phyloP scores from a whole-genome alignment of 1,139 yeast genomes.

The Geotrichum siamense region DNA sequence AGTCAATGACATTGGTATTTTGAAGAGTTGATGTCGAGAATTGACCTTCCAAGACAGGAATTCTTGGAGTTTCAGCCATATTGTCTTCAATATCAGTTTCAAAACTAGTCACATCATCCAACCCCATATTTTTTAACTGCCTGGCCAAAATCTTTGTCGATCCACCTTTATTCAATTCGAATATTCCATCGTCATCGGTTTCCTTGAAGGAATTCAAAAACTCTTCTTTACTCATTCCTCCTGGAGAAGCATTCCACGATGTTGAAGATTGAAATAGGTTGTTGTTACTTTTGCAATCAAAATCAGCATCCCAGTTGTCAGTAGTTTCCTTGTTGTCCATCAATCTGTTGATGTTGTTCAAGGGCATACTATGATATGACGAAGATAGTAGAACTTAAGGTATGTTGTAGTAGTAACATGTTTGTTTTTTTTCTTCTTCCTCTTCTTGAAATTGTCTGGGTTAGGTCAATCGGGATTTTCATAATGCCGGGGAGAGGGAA shows the following conservation, averaged over 20 bases:
- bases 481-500: no score
- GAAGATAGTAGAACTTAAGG: no score
- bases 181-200: constrained; percentile 12
- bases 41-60: no score
- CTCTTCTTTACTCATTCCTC: constrained; percentile 9
- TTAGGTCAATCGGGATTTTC: no score
- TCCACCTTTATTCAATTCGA: constrained; percentile 6
- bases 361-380: constrained; percentile 6
- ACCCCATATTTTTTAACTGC: constrained; percentile 1
- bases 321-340: constrained; percentile 6
- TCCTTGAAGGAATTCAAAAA: constrained; percentile 14
- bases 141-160: constrained; percentile 1
- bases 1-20: no score
- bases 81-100: not conserved
- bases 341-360: constrained; percentile 7
- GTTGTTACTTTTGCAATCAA: constrained; percentile 14
- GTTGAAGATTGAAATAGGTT: constrained; percentile 14
- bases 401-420: no score
- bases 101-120: no score
- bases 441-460: no score
- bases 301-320: constrained; percentile 18
- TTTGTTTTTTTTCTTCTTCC: no score
- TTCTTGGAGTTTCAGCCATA: not conserved
- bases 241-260: no score
- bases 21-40: no score